Percentiles rank a stretch among this genome's conserved stretches.
Conservation (phyloP, 805 yeast species). For the Wickerhamomyces alni region DNA sequence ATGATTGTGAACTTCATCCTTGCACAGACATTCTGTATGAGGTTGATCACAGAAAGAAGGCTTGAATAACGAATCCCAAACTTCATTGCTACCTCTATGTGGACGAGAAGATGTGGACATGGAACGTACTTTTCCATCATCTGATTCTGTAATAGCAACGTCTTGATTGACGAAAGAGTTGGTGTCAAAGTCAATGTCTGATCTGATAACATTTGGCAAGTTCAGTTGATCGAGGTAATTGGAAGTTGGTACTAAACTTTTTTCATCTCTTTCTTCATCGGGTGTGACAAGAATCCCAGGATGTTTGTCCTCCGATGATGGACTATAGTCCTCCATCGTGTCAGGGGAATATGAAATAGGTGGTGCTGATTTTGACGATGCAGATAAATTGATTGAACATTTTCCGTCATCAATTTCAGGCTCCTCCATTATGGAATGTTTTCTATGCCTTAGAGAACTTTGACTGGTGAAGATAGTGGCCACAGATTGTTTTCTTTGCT, state of each 20-base stretch:
- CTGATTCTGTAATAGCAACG: neutral
- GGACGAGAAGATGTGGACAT: neutral
- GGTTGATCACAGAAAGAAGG: conserved; percentile 7
- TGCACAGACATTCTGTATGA: conserved; percentile 10
- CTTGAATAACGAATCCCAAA: conserved; percentile 14
- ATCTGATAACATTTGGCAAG: conserved; percentile 12
- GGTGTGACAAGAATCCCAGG: neutral
- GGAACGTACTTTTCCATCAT: too few species aligned
- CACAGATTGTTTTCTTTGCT: conserved; percentile 16
- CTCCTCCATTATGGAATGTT: neutral
- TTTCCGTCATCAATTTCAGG: neutral
- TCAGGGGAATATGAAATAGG: neutral
- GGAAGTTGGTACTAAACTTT: too few species aligned
- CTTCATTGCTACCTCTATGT: conserved; percentile 2
- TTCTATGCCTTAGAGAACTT: neutral
- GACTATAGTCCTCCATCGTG: neutral
- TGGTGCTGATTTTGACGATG: too few species aligned
- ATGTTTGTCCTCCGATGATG: neutral
- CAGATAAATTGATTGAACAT: neutral
- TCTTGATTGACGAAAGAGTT: conserved; percentile 15
- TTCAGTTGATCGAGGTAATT: neutral
- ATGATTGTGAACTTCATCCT: conserved; percentile 7
- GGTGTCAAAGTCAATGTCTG: conserved; percentile 16
- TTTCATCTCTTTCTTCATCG: too few species aligned
- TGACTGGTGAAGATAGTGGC: conserved; percentile 16